These are phyloP conservation scores for Narthecium ossifragum DNA, from an alignment of 106 monocot species.

Conservation along the genomic window DNA sequence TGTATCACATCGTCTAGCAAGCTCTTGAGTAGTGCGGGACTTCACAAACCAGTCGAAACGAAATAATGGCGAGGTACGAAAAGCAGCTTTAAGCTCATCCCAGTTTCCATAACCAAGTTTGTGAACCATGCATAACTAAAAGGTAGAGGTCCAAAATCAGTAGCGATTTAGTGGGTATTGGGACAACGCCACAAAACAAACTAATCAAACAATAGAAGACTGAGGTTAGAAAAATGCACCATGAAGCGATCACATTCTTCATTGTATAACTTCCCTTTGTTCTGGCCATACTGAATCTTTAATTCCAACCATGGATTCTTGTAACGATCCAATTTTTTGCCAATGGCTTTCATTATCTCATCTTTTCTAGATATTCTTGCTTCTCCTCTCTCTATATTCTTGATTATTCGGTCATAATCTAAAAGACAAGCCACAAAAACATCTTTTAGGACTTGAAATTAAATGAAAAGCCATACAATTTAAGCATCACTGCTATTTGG, in stretches of 20 bases:
- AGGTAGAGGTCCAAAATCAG: background rate
- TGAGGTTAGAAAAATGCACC: conserved; percentile 28
- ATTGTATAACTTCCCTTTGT: conserved; percentile 96
- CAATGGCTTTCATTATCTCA: conserved; percentile 96
- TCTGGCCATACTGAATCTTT: conserved; percentile 98
- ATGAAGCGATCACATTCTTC: conserved; percentile 98
- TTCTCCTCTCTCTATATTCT: conserved; percentile 97
- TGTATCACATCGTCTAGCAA: conserved; percentile 89
- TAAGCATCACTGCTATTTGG: too few species aligned
- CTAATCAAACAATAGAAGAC: background rate
- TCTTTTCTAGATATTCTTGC: conserved; percentile 89
- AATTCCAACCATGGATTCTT: conserved; percentile 97
- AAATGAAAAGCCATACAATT: too few species aligned
- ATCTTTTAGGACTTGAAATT: too few species aligned
- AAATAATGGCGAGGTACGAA: conserved; percentile 85
- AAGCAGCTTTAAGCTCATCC: conserved; percentile 96
- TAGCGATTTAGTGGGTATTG: background rate
- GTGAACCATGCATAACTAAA: conserved; percentile 96
- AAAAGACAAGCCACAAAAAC: background rate
- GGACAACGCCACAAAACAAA: too few species aligned
- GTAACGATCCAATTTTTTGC: conserved; percentile 93
- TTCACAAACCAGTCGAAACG: conserved; percentile 99
- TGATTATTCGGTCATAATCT: conserved; percentile 97
- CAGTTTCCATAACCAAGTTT: conserved; percentile 97
- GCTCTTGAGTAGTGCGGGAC: conserved; percentile 91